Conservation (phyloP, 2,329 filamentous ascomycete species). For the Trichoderma citrinoviride region DNA sequence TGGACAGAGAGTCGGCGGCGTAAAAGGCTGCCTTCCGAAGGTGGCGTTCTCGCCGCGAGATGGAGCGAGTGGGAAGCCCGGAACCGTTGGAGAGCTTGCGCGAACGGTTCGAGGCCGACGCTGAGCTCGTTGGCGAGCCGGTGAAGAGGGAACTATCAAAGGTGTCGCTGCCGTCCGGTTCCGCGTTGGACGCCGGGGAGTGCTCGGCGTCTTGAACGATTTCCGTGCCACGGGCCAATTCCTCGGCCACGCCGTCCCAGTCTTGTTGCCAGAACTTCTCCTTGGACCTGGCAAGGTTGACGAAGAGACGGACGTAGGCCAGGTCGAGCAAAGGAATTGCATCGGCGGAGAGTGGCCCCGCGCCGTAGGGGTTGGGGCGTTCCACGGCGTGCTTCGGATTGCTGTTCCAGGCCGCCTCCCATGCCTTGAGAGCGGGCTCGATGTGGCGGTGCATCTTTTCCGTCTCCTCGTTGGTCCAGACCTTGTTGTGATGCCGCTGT, state of each 20-base stretch:
- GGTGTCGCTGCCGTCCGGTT: slow-evolving; percentile 43
- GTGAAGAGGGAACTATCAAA: slow-evolving; percentile 49
- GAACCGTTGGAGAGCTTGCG: slow-evolving; percentile 35
- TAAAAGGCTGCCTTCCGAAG: slow-evolving; percentile 94
- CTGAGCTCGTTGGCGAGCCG: slow-evolving; percentile 52
- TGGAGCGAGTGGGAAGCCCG: slow-evolving; percentile 41
- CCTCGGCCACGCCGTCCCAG: slow-evolving; percentile 87
- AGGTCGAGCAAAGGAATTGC: slow-evolving; percentile 88
- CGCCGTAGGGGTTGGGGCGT: slow-evolving; percentile 77
- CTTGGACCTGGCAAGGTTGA: slow-evolving; percentile 88
- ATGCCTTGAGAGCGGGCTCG: slow-evolving; percentile 87
- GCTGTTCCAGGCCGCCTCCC: slow-evolving; percentile 88
- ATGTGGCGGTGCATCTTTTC: slow-evolving; percentile 96
- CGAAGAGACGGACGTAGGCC: slow-evolving; percentile 87
- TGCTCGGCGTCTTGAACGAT: slow-evolving; percentile 70
- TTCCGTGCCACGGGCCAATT: slow-evolving; percentile 75
- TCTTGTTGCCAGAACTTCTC: slow-evolving; percentile 93
- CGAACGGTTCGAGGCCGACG: slow-evolving; percentile 49
- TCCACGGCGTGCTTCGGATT: slow-evolving; percentile 83
- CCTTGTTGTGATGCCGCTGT: slow-evolving; percentile 80
- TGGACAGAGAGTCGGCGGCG: slow-evolving; percentile 84
- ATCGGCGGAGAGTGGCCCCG: slow-evolving; percentile 81
- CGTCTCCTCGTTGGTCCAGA: slow-evolving; percentile 89
- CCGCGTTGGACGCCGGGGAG: slow-evolving; percentile 51
- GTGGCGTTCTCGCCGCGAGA: slow-evolving; percentile 77